Base-by-base conservation (phyloP, 164 flowering plant genomes). In the Nelumbo lutea region DNA sequence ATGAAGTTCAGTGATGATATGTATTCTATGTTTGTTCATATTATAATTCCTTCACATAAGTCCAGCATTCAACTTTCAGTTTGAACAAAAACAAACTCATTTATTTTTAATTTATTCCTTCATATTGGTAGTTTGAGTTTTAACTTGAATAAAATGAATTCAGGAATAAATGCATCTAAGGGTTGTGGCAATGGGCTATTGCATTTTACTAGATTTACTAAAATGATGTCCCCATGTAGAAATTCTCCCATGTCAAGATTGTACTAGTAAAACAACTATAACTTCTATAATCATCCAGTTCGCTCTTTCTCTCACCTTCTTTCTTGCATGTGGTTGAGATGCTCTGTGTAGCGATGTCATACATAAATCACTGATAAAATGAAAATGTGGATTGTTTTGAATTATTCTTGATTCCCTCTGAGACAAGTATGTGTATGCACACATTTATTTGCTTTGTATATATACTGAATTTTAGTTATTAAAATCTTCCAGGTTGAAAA, bases 401-500 rank as follows among this genome's bases (percentile, higher is more conserved):
- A 53, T 4, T 15, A 9, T 51, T 14, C 47, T 27, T 11, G 62
- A 55, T 40, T 47, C 59, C 40, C 40, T 58, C 42, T 48, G 9
- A 39, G 9, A 48, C 56, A 8, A 6, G 10, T 68, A 9, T 58
- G 5, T 57, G 14, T 40, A 39, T 66, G 11, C 41, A 45, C 5
- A 11, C n/a, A 42, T 1, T 55, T 42, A 14, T 9, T 14, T 53
- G 40, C n/a, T 42, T 48, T 67, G 7, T 57, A 42, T 41, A 42
- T n/a, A n/a, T n/a, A n/a, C 57, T 27, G 45, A 52, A 9, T 56
- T 65, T 5, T 45, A n/a, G 42, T 60, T 43, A n/a, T 52, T 53
- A 0, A 38, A 9, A 62, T 42, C n/a, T 39, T 72, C 70, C 81
- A 89, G 95, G 86, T 89, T 68, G 97, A 91, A 79, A 91, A 91